Evolutionary conservation across 805 yeast species (phyloP), one percentile per base, ranked within the genome.

Genomic region (Candida rishiriensis): DNA sequence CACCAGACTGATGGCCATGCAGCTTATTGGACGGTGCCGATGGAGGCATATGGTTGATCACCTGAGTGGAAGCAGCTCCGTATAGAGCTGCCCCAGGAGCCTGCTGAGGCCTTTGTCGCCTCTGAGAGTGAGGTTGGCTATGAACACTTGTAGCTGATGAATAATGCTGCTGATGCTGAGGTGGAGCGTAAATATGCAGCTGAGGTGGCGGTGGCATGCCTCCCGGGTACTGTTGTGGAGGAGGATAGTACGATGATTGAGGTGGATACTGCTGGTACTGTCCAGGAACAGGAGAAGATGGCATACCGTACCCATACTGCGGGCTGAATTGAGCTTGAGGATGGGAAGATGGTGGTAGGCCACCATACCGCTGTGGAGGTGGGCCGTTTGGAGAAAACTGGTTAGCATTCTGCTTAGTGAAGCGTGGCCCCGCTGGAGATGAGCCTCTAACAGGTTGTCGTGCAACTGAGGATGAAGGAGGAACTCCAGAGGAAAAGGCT

Each of bases 11-110:
- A 9, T 66, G 68, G 17, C 75, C 75, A 51, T 75, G 79, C 8
- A 73, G 52, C 49, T 67, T 73, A 55, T 69, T 78, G 56, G 72
- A 71, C 29, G 64, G 63, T 17, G 56, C 64, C 5, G 72, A 67
- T 6, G 71, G 52, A 4, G 85, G 85, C 65, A 77, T 67, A 32
- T 65, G 63, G 52, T 63, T 66, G 56, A 78, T 63, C 3, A 80
- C 67, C 39, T 64, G 47, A 10, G 29, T 41, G 29, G 33, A 14
- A 60, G 61, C 29, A 15, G 28, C 10, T 16, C 37, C 37, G 14
- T 34, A 16, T 16, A 21, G 15, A 17, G 26, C 26, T 21, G 26
- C 26, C 7, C 26, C 26, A 21, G 26, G 26, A 21, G 26, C 21
- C 17, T 16, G 37, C 14, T 15, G 37, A 34, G 3, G 8, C n/a